Base-by-base conservation (phyloP, 2,329 filamentous ascomycete genomes). In the Aurifilum marmelostoma region DNA sequence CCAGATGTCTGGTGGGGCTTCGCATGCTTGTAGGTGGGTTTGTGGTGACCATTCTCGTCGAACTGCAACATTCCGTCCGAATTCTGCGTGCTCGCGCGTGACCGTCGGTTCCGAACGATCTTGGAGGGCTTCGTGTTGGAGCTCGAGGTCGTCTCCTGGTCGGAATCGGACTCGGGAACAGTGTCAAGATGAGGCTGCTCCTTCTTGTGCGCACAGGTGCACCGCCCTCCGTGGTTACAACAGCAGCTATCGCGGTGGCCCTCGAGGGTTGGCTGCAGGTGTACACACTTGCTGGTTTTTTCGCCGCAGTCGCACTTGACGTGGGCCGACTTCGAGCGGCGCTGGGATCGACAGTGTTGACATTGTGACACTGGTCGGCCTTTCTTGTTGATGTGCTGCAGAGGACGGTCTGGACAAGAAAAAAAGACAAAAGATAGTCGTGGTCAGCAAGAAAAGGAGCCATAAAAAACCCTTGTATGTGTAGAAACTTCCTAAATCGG, bases 301-400 rank as follows among this genome's bases (percentile, higher is more conserved):
- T 97, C 93, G 79, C 93, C 94, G 81, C 96, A 99, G 81, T 98
- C 94, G 83, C 96, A 99, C 81, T 96, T 97, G 77, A 96, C 89
- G 81, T 98, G 96, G 73, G 95, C 93, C 69, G 94, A 91, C 76
- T 96, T 93, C 80, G 93, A 95, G 87, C 98, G 98, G 83, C 96
- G 94, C 86, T 97, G 91, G 74, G 92, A 89, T 80, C 96, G 95
- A 83, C 96, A 99, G 83, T 99, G 96, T 75, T 93, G 89, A 83
- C 96, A 99, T 90, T 99, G 96, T 76, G 96, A 97, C 75, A 98
- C 94, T 72, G 96, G 96, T 72, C 95, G 92, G 77, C 95, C 95
- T 85, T 98, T 98, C 81, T 97, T 97, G 82, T 97, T 97, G 84
- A 97, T 97, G 80, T 97, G 93, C 77, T 93, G 91, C 73, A 98